Percentiles rank a stretch among this genome's conserved stretches.
Conservation (phyloP, 225 moss, liverwort and hornwort genomes). For the Lunularia cruciata region DNA sequence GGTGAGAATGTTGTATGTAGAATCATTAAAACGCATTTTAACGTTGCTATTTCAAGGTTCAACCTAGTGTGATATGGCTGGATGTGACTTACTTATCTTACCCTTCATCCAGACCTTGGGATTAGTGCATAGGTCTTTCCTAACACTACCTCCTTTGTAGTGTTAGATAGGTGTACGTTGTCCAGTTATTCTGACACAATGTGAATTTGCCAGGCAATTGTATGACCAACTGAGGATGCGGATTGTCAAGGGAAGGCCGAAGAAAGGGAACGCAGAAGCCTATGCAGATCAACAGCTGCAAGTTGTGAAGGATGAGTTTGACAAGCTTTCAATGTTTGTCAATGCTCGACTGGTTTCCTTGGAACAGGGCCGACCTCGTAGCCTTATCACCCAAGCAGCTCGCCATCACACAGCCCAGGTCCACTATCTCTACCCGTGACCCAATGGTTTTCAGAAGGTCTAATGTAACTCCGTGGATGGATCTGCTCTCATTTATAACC, state of each 20-base stretch:
- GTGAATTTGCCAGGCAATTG: slow-evolving; percentile 50
- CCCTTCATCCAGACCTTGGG: not conserved
- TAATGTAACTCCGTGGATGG: not conserved
- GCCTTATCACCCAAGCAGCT: slow-evolving; percentile 73
- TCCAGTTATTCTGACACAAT: not conserved
- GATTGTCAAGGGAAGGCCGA: slow-evolving; percentile 47
- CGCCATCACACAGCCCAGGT: slow-evolving; percentile 82
- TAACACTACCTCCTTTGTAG: no score
- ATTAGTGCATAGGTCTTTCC: no score
- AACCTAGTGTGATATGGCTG: not conserved
- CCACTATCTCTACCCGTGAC: not conserved
- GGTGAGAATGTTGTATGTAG: slow-evolving; percentile 44
- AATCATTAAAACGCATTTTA: no score
- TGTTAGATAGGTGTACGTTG: no score
- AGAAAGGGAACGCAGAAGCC: slow-evolving; percentile 44
- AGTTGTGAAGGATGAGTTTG: slow-evolving; percentile 59
- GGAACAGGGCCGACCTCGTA: slow-evolving; percentile 61
- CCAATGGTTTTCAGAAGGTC: not conserved
- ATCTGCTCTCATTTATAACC: no score
- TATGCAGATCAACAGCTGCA: slow-evolving; percentile 61
- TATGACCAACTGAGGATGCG: slow-evolving; percentile 55
- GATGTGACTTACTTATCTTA: not conserved
- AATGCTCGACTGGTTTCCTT: slow-evolving; percentile 56
- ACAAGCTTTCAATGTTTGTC: slow-evolving; percentile 56
- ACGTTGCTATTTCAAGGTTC: no score